Percentiles rank a stretch among this genome's conserved stretches.
Conservation (phyloP, 768 basidiomycete species). For the Amanita exitialis region DNA sequence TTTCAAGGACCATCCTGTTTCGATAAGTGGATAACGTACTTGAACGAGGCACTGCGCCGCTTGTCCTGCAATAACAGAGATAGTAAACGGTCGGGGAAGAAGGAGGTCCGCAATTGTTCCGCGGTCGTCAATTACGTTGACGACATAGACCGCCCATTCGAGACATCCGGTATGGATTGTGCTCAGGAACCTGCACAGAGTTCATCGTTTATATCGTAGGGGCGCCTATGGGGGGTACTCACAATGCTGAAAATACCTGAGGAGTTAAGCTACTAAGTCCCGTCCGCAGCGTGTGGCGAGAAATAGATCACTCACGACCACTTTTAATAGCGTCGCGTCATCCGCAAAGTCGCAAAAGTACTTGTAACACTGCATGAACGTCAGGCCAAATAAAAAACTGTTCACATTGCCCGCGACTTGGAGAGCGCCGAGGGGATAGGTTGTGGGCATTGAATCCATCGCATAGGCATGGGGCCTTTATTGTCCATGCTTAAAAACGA, state of each 20-base stretch:
- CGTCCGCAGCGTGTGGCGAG: background rate
- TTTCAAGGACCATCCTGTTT: background rate
- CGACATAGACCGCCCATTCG: background rate
- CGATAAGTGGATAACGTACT: background rate
- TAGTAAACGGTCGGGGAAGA: background rate
- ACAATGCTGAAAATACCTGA: background rate
- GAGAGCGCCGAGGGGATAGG: background rate
- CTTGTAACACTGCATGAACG: background rate
- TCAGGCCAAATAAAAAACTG: background rate
- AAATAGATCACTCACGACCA: background rate
- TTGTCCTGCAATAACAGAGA: background rate
- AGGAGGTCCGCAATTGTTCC: background rate
- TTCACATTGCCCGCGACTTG: background rate
- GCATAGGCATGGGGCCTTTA: background rate
- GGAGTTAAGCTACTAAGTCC: background rate
- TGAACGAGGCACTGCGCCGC: background rate
- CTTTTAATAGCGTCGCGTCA: background rate
- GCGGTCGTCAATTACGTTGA: background rate
- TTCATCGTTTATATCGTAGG: background rate
- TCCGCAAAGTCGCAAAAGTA: background rate
- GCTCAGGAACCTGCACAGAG: background rate
- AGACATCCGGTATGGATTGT: background rate
- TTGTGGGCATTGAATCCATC: background rate
- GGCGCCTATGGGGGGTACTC: background rate
- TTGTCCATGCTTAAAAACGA: background rate